Evolutionary conservation across 306 rosid genomes (phyloP).

Genomic region (Crataegus laevigata): DNA sequence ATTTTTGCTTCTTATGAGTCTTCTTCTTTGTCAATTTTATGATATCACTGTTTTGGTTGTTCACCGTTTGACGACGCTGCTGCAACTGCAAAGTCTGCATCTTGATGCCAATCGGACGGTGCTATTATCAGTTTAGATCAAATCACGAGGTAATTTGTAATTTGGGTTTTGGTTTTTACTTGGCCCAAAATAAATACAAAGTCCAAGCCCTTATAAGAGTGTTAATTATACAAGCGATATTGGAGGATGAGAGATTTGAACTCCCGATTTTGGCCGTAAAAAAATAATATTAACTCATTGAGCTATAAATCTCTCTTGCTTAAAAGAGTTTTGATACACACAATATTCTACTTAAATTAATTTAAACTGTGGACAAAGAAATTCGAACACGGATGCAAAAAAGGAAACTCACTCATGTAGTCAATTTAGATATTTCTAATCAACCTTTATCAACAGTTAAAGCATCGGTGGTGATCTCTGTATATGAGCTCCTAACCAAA

Average conservation of each 20-base stretch:
- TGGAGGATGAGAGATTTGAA: not conserved
- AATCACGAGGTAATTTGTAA: not conserved
- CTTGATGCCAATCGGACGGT: not conserved
- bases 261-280: not conserved
- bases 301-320: not conserved
- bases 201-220: not conserved
- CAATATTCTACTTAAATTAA: too few relatives aligned
- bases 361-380: too few relatives aligned
- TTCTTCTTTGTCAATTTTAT: not conserved
- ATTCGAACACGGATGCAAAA: too few relatives aligned
- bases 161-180: not conserved
- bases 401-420: too few relatives aligned
- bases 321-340: not conserved
- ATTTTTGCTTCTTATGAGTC: not conserved
- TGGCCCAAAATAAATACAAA: not conserved
- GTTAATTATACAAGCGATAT: too few relatives aligned
- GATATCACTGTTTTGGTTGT: not conserved
- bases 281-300: not conserved
- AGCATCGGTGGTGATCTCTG: too few relatives aligned
- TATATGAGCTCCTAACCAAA: too few relatives aligned
- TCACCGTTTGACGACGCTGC: not conserved
- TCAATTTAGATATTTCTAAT: too few relatives aligned
- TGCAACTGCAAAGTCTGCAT: not conserved
- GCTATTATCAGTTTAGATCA: not conserved
- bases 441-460: not conserved